phyloP scores from a whole-genome alignment of 129 eudicot species.

The Cynara cardunculus region DNA sequence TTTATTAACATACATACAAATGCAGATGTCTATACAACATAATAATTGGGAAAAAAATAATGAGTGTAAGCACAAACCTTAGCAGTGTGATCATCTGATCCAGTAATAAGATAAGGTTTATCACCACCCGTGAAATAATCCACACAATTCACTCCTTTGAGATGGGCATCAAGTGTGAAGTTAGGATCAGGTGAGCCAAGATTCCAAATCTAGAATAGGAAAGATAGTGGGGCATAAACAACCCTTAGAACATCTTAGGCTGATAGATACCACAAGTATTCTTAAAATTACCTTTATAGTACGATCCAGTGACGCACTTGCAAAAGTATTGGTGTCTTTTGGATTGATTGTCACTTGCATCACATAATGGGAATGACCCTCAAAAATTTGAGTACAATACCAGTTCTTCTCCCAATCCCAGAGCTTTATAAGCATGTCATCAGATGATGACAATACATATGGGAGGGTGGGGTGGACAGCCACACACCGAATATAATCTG shows the following conservation, averaged over 20 bases:
- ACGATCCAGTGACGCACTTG: conserved; percentile 99
- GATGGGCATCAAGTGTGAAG: conserved; percentile 83
- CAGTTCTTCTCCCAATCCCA: conserved; percentile 99
- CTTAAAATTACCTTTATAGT: conserved; percentile 71
- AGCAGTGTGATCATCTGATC: conserved; percentile 95
- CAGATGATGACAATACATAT: conserved; percentile 92
- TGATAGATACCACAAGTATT: neutral
- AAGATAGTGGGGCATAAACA: neutral
- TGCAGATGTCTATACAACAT: neutral
- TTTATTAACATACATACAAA: conserved; percentile 13
- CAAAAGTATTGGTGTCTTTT: conserved; percentile 87
- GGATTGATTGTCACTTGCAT: conserved; percentile 99
- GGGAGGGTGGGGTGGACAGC: conserved; percentile 98
- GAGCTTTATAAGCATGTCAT: conserved; percentile 97
- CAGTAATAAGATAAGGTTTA: conserved; percentile 76
- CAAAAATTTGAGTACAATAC: conserved; percentile 90
- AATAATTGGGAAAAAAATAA: neutral
- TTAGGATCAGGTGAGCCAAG: conserved; percentile 91
- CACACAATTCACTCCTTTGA: conserved; percentile 94
- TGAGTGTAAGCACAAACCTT: conserved; percentile 47
- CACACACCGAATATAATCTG: conserved; percentile 91
- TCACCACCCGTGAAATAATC: conserved; percentile 91
- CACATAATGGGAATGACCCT: conserved; percentile 97
- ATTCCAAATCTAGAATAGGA: conserved; percentile 71
- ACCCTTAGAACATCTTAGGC: neutral